Evolutionary conservation across 2,329 filamentous ascomycete species (phyloP).

Genomic region (Paracamarosporium sp.): DNA sequence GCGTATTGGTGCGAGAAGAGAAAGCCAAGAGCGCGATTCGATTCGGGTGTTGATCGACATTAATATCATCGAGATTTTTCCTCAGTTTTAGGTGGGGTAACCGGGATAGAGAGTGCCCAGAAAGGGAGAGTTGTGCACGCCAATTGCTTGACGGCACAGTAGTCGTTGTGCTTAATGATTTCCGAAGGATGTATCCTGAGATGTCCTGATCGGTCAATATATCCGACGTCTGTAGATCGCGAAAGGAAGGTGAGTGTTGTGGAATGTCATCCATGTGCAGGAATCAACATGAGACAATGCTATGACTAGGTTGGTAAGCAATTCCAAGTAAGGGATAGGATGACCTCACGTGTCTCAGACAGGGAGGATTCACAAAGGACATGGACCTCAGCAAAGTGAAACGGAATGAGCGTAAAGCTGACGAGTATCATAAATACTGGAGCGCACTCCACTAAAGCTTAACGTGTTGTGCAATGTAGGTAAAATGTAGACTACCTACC

Average conservation of each 20-base stretch:
- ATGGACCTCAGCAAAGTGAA: too few relatives aligned
- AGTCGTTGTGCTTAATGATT: background rate
- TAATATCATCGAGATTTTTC: background rate
- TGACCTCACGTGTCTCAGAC: background rate
- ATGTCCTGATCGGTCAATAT: background rate
- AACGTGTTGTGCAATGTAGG: too few relatives aligned
- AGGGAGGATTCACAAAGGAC: background rate
- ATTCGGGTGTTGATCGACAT: background rate
- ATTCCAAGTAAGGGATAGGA: background rate
- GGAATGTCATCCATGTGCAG: background rate
- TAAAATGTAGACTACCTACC: too few relatives aligned
- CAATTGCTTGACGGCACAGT: background rate
- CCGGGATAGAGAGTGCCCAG: constrained; percentile 1
- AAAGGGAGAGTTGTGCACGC: background rate
- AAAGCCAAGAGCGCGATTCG: background rate
- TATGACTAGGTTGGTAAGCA: background rate
- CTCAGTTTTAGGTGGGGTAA: background rate
- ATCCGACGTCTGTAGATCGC: background rate
- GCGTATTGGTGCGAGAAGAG: background rate
- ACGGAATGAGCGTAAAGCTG: background rate
- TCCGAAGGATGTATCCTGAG: background rate
- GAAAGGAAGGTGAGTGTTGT: background rate
- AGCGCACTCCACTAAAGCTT: too few relatives aligned
- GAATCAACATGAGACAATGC: background rate
- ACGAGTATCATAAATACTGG: background rate